Base-by-base conservation (phyloP, 768 basidiomycete species). In the Sarcodon aspratus region DNA sequence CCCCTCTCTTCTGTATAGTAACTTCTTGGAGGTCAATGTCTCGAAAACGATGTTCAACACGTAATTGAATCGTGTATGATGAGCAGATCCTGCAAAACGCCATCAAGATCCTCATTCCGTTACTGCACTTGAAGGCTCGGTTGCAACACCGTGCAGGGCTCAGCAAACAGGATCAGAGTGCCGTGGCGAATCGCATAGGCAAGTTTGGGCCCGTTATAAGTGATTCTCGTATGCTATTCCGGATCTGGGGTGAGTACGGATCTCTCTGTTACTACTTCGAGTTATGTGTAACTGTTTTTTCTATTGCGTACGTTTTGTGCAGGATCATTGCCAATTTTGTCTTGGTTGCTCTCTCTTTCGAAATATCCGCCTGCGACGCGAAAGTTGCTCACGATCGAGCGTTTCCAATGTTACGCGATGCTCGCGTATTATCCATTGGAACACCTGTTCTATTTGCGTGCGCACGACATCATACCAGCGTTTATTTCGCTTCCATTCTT, bases 391-490 rank as follows among this genome's bases (percentile, higher is more conserved):
- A 84, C 75, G 1, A 85, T 90, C 40, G 87, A 90, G 59, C 82
- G 87, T 27, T 67, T 88, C 17, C 87, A 90, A 60, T 87, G 77
- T 13, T 84, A 74, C 67, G 66, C 82, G 1, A 88, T 90, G 85
- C 69, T 90, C 9, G 75, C 69, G 1, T 90, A 83, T 66, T 90
- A 83, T 58, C 88, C 85, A 1, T 70, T 90, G 43, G 85, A 90
- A 56, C 85, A 89, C 53, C 63, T 88, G 21, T 79, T 72, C 55
- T 90, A 85, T 59, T 69, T 90, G 50, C 60, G 71, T 35, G 68
- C 75, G 2, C 78, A 83, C 53, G 69, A 71, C 13, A 66, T 89
- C 47, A 73, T 87, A 33, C 80, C 84, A 11, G 52, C 74, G 1
- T 63, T 68, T n/a, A 55, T 83, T 42, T 65, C 75, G 8, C 12